phyloP scores from a whole-genome alignment of 805 yeast genomes.

The Babjeviella inositovora region DNA sequence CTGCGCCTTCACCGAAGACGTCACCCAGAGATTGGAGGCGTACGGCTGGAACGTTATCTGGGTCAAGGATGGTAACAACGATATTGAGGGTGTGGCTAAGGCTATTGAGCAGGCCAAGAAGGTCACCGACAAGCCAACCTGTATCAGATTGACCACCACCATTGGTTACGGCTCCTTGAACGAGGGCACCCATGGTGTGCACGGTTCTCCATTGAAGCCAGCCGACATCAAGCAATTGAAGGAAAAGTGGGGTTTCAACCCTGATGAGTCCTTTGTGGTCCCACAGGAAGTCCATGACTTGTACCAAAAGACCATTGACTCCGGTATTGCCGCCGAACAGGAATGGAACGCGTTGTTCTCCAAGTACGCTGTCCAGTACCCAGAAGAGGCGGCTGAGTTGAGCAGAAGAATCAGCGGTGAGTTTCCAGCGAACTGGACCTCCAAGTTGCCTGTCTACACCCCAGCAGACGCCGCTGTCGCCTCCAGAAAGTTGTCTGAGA shows the following conservation, averaged over 20 bases:
- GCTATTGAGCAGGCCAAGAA: constrained; percentile 77
- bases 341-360: constrained; percentile 61
- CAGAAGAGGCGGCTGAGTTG: constrained; percentile 66
- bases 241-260: constrained; percentile 75
- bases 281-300: constrained; percentile 71
- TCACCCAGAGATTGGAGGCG: constrained; percentile 65
- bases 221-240: constrained; percentile 87
- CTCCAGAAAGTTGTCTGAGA: constrained; percentile 87
- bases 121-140: constrained; percentile 71
- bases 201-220: constrained; percentile 90
- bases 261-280: constrained; percentile 62
- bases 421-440: constrained; percentile 75
- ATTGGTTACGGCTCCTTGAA: constrained; percentile 86
- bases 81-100: constrained; percentile 48
- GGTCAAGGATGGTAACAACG: constrained; percentile 71
- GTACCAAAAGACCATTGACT: constrained; percentile 38
- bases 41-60: constrained; percentile 86
- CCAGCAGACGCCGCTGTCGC: constrained; percentile 75
- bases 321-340: constrained; percentile 52
- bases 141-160: constrained; percentile 77
- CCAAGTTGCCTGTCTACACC: constrained; percentile 63
- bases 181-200: constrained; percentile 83
- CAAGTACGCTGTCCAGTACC: constrained; percentile 52
- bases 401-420: constrained; percentile 61
- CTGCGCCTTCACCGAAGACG: constrained; percentile 89